Base-by-base conservation (phyloP, 1,284 basidiomycete genomes). In the Caloboletus inedulis region DNA sequence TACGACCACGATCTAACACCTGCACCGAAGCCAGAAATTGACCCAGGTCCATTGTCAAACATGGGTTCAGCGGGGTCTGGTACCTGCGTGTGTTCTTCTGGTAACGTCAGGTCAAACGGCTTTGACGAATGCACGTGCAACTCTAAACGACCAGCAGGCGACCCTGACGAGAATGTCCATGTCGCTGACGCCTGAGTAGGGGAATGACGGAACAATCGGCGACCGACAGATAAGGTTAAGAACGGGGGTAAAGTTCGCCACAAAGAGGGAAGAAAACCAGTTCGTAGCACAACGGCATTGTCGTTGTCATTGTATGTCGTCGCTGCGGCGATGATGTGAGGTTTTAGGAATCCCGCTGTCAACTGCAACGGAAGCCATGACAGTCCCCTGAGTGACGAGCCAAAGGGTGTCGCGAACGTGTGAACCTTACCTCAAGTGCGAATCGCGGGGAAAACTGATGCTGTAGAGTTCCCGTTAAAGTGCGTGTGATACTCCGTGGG, bases 381-480 rank as follows among this genome's bases (percentile, higher is more conserved):
- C 43, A 12, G 44, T 43, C 36, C 43, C 41, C 39, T 43, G 54
- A 54, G 52, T 48, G 40, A 63, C 36, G 34, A 34, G 35, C 14
- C 2, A 42, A 75, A 74, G 54, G 12, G 51, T 34, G 36, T 44
- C 48, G 14, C 48, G 33, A 57, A 45, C 55, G 60, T 59, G 51
- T 45, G 54, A 49, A 43, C 59, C 74, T 52, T 59, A 77, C 82
- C 67, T 78, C 72, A 29, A 79, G 68, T 39, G 68, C 64, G 47
- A 87, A 65, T 34, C 77, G 74, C 13, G 82, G 81, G 21, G 79
- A 81, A 64, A 80, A 79, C 55, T 85, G 85, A 60, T 87, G 82
- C 52, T 79, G 78, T 45, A 89, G 59, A 5, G 83, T 83, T 41
- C 82, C 84, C 40, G 79, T 63, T 51, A 87, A 64, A 51, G 76